Percentiles rank a stretch among this genome's conserved stretches.
Conservation (phyloP, 129 eudicot genomes). For the Escallonia herrerae region DNA sequence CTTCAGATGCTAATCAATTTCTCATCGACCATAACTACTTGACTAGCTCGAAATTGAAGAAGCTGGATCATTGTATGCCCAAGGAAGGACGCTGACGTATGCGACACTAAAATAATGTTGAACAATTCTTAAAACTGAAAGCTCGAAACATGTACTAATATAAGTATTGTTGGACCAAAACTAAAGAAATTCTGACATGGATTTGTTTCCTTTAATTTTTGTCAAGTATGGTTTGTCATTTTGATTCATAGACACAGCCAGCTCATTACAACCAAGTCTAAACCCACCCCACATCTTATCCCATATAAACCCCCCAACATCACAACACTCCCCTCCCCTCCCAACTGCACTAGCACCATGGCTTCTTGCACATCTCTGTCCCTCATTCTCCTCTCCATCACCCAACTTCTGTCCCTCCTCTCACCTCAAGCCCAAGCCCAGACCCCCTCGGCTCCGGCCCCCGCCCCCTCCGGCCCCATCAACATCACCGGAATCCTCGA, state of each 20-base stretch:
- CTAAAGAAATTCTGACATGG: no score
- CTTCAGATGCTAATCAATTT: no score
- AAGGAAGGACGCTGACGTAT: no score
- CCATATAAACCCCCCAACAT: slow-evolving; percentile 20
- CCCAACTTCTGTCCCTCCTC: slow-evolving; percentile 17
- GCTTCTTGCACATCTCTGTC: slow-evolving; percentile 18
- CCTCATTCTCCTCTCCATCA: slow-evolving; percentile 20
- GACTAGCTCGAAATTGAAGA: no score
- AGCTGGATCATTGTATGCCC: no score
- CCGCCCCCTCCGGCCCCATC: slow-evolving; percentile 52
- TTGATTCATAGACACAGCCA: slow-evolving; percentile 4
- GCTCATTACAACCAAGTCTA: slow-evolving; percentile 45
- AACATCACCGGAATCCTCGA: slow-evolving; percentile 60
- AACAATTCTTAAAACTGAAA: no score
- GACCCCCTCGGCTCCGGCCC: slow-evolving; percentile 50
- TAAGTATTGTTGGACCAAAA: no score
- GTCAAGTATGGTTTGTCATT: no score
- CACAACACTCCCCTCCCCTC: background rate
- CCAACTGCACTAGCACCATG: slow-evolving; percentile 19
- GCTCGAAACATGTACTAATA: no score
- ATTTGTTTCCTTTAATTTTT: no score
- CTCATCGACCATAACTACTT: no score
- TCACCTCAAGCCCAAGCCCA: slow-evolving; percentile 22
- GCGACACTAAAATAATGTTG: no score
- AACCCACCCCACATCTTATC: slow-evolving; percentile 15